Base-by-base conservation (phyloP, 2,329 filamentous ascomycete species). In the Beauveria bassiana region DNA sequence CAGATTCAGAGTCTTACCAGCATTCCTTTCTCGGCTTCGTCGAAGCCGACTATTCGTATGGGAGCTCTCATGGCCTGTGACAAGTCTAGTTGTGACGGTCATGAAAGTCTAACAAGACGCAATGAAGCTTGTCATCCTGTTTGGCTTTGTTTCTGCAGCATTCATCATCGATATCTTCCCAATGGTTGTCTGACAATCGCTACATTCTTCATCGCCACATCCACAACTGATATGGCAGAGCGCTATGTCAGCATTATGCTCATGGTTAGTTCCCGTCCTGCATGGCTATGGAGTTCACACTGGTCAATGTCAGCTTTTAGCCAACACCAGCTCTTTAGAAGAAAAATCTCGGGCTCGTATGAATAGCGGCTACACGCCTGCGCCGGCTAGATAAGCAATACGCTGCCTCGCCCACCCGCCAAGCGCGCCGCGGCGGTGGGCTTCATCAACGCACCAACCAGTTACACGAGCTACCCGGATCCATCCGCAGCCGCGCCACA, bases 341-440 rank as follows among this genome's bases (percentile, higher is more conserved):
- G 20, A 6, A 62, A 76, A 76, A 75, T 84, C 2, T 79, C 83
- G 0, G 82, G 84, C 0, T 76, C 87, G 3, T 89, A 89, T 34
- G 12, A 34, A 12, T 68, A 81, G 82, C 1, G 82, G 84, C 53
- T 91, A 86, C 68, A 88, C 88, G 0, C 86, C 90, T 1, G 80
- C 80, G 1, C 76, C 90, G 4, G 82, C 86, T 95, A 90, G 90
- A 91, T 93, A 65, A 85, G 82, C 52, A 90, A 89, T 70, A 88
- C 86, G 1, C 79, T 93, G 57, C 89, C 89, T 0, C 83, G 89
- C 5, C 90, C 90, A 3, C 87, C 89, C 0, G 86, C 89, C 2
- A 93, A 93, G 75, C 82, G 88, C 63, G 79, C 79, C 1, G 78
- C 88, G 0, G 88, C 88, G 0, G 72, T 93, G 5, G 90, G 89